Evolutionary conservation across 768 basidiomycete genomes (phyloP).

Genomic region (Leccinum variicolor): DNA sequence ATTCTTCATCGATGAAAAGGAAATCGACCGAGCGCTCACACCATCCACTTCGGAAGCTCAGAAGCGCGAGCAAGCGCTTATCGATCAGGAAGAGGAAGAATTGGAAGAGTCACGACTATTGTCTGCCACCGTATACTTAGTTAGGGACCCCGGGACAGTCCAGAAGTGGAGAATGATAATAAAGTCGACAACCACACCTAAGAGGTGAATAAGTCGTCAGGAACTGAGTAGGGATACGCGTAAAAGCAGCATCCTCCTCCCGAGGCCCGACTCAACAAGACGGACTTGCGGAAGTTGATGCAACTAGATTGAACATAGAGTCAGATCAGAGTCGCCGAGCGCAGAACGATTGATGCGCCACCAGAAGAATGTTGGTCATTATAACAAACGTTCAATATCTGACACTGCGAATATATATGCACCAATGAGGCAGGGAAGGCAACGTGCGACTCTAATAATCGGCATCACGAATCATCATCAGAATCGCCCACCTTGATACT

Average conservation of each 20-base stretch:
- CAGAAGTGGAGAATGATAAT: not conserved
- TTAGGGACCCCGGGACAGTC: constrained; percentile 7
- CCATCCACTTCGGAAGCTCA: constrained; percentile 41
- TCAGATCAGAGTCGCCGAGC: not conserved
- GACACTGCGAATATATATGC: constrained; percentile 10
- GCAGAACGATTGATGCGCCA: not conserved
- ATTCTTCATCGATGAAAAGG: constrained; percentile 34
- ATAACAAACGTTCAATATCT: constrained; percentile 1
- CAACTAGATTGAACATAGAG: not conserved
- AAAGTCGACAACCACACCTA: not conserved
- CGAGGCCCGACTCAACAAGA: not conserved
- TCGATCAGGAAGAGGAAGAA: constrained; percentile 56
- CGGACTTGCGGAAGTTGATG: not conserved
- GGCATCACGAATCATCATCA: constrained; percentile 28
- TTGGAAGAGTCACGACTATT: constrained; percentile 49
- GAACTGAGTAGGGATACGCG: not conserved
- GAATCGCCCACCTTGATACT: constrained; percentile 14
- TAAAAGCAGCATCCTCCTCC: not conserved
- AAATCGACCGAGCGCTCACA: constrained; percentile 46
- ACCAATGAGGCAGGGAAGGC: not conserved
- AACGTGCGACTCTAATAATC: not conserved
- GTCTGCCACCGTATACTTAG: constrained; percentile 13
- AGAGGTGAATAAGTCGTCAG: not conserved
- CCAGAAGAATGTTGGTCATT: not conserved
- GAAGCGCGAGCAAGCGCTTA: constrained; percentile 22